Evolutionary conservation across 2,329 filamentous ascomycete species (phyloP), one percentile per base, ranked within the genome.

Genomic region (Penicillium sp.): DNA sequence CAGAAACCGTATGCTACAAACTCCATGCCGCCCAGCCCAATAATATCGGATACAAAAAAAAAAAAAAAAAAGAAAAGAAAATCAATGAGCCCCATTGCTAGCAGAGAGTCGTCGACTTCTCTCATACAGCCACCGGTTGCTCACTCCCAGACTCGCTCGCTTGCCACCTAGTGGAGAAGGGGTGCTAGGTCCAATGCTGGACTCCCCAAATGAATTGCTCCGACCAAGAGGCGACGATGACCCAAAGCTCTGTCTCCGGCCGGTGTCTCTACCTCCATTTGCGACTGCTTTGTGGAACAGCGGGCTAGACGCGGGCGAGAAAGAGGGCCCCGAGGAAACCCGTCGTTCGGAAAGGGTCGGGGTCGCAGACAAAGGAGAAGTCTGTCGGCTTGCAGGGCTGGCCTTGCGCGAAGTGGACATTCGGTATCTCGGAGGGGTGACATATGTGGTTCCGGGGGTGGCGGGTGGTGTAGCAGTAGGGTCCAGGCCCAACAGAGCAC

Each of bases 41-140:
- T 45, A 44, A 48, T 45, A 30, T 31, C n/a, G 28, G 51, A 43
- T 40, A 51, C 48, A 50, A 42, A 50, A 31, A 45, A 49, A 48
- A 51, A 53, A 41, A 51, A 46, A 42, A 50, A 31, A 45, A n/a
- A n/a, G n/a, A n/a, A n/a, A 49, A 48, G 52, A 53, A 41, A 51
- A 46, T 65, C 50, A 71, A 56, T 69, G 61, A 50, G 67, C 60
- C 30, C 69, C 69, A 47, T 69, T 71, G 54, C 69, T 71, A 11
- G 71, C 63, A 31, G 71, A 74, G 22, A 72, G 57, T 25, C 68
- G 64, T 39, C 69, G 64, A 46, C 88, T 87, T 73, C 86, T 89
- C 72, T 96, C 90, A 67, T 96, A 97, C 54, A 96, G 73, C 92
- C 92, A 97, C 75, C 94, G 95, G 75, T 85, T 96, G 72, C 92